These are phyloP conservation scores for Cyclotella distinguenda DNA, from an alignment of 108 stramenopile species.

Conservation along the genomic window DNA sequence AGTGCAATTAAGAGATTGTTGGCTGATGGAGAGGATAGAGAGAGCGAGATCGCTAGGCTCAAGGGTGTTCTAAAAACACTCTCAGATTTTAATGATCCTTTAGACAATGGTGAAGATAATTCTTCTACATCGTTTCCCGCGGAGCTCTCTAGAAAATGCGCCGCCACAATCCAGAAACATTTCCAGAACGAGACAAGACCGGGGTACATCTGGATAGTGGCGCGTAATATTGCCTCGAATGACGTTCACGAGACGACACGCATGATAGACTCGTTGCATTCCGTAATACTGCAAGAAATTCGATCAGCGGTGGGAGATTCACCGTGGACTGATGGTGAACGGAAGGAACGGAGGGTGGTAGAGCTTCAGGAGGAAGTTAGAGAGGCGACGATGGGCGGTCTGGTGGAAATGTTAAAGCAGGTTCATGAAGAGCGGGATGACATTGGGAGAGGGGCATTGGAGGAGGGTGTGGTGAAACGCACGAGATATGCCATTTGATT, in stretches of 20 bases:
- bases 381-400: constrained; percentile 23
- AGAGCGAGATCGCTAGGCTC: constrained; percentile 17
- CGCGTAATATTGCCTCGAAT: constrained; percentile 25
- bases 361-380: constrained; percentile 11
- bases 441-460: background rate
- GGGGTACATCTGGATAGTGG: constrained; percentile 44
- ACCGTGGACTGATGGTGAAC: constrained; percentile 22
- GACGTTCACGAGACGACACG: constrained; percentile 36
- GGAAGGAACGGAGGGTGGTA: constrained; percentile 31
- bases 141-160: constrained; percentile 29
- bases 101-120: constrained; percentile 13
- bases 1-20: constrained; percentile 34
- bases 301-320: constrained; percentile 33
- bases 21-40: constrained; percentile 19
- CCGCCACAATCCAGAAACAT: constrained; percentile 17
- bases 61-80: constrained; percentile 13
- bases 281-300: constrained; percentile 19
- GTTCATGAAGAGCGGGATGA: constrained; percentile 19
- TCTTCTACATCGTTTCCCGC: constrained; percentile 6
- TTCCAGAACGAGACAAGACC: constrained; percentile 21
- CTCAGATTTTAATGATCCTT: background rate
- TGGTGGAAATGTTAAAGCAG: constrained; percentile 38
- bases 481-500: constrained; percentile 44
- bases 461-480: constrained; percentile 22
- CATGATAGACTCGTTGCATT: constrained; percentile 14